Percentiles rank a stretch among this genome's conserved stretches.
phyloP scores from a whole-genome alignment of 2,329 filamentous ascomycete genomes.

The Capronia coronata region DNA sequence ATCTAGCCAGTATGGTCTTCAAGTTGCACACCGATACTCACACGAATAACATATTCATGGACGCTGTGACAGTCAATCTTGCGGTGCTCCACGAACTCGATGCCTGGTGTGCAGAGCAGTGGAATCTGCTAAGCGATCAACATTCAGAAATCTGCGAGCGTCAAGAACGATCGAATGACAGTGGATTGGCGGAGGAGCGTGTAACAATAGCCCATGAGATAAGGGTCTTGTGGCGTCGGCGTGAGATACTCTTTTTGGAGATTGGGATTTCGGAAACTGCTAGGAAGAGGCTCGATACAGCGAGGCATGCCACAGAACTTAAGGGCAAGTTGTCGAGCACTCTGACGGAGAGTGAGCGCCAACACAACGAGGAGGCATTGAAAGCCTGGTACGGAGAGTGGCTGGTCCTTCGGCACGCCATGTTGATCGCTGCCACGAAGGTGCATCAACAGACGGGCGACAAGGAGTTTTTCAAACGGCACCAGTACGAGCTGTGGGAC shows the following conservation, averaged over 20 bases:
- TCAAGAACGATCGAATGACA: background rate
- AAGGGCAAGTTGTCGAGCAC: no score
- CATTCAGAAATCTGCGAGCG: background rate
- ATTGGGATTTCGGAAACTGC: background rate
- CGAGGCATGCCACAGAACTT: no score
- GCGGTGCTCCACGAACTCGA: constrained; percentile 1
- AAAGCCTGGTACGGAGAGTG: no score
- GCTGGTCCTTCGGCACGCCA: no score
- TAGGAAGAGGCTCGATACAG: background rate
- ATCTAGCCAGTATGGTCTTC: background rate
- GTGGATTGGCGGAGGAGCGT: background rate
- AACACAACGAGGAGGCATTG: no score
- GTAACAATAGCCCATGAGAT: background rate
- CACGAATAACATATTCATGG: constrained; percentile 1
- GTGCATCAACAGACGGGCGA: no score
- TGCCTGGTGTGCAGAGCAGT: background rate
- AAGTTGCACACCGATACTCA: background rate
- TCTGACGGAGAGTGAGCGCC: no score
- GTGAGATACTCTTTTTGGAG: background rate
- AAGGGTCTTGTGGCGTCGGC: background rate
- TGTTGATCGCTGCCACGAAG: no score
- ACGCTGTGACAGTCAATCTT: constrained; percentile 3
- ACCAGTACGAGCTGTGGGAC: constrained; percentile 12
- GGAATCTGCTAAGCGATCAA: background rate
- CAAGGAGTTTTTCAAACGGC: constrained; percentile 3